Evolutionary conservation across 2,329 filamentous ascomycete genomes (phyloP).

Genomic region (Talaromyces sp.): DNA sequence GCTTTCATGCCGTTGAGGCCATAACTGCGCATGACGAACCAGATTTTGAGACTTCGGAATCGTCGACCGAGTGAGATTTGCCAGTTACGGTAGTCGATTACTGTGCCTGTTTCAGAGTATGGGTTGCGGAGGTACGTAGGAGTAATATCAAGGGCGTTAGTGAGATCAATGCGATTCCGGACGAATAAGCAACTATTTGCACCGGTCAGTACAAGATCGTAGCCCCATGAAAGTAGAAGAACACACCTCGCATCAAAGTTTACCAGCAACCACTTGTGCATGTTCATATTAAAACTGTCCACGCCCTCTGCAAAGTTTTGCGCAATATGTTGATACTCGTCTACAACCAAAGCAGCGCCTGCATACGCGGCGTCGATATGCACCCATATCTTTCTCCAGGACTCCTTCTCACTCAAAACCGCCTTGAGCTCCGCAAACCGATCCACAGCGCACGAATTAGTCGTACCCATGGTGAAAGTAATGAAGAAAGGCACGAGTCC

Average conservation of each 20-base stretch:
- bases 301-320: conserved; percentile 58
- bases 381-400: conserved; percentile 69
- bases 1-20: conserved; percentile 70
- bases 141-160: conserved; percentile 71
- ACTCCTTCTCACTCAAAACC: conserved; percentile 44
- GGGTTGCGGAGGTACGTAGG: conserved; percentile 79
- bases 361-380: conserved; percentile 94
- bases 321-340: conserved; percentile 71
- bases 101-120: conserved; percentile 74
- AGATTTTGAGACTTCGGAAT: conserved; percentile 87
- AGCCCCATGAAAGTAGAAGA: background rate
- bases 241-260: conserved; percentile 71
- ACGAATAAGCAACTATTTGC: conserved; percentile 70
- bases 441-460: conserved; percentile 82
- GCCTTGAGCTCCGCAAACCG: conserved; percentile 67
- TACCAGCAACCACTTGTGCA: conserved; percentile 95
- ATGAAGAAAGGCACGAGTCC: conserved; percentile 83
- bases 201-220: background rate
- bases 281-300: conserved; percentile 90
- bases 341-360: conserved; percentile 75
- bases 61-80: conserved; percentile 87
- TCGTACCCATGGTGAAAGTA: conserved; percentile 79
- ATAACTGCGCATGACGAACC: conserved; percentile 86
- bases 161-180: conserved; percentile 69
- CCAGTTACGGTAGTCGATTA: conserved; percentile 96